These are phyloP conservation scores for Prunus yedoensis DNA, from an alignment of 331 rosid species.

Conservation along the genomic window DNA sequence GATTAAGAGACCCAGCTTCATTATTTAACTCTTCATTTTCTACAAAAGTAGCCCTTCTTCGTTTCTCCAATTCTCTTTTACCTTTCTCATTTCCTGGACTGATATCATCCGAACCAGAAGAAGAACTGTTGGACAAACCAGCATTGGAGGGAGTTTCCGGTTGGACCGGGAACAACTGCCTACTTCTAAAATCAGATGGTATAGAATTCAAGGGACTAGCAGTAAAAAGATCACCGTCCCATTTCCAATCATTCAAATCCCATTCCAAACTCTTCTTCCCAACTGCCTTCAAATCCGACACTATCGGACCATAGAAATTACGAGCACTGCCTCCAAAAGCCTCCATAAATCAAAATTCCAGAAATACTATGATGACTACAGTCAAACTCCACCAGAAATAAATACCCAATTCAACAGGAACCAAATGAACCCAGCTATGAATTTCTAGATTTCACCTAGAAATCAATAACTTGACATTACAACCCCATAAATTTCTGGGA, in stretches of 20 bases:
- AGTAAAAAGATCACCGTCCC: constrained; percentile 82
- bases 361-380: neutral
- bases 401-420: constrained; percentile 12
- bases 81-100: constrained; percentile 43
- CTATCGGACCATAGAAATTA: constrained; percentile 41
- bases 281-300: constrained; percentile 55
- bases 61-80: constrained; percentile 72
- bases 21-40: constrained; percentile 52
- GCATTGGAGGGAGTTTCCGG: constrained; percentile 43
- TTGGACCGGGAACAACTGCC: constrained; percentile 52
- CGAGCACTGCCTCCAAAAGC: constrained; percentile 58
- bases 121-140: constrained; percentile 49
- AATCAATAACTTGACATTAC: neutral
- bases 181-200: constrained; percentile 58
- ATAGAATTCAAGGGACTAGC: constrained; percentile 57
- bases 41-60: constrained; percentile 48
- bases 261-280: constrained; percentile 68
- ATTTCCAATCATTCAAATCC: constrained; percentile 80
- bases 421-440: neutral
- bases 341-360: constrained; percentile 50
- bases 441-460: neutral
- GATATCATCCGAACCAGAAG: constrained; percentile 55
- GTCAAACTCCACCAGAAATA: neutral
- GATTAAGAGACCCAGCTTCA: constrained; percentile 57
- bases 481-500: neutral